phyloP scores from a whole-genome alignment of 2,329 filamentous ascomycete species.

The Phaeosphaeriaceae sp. region DNA sequence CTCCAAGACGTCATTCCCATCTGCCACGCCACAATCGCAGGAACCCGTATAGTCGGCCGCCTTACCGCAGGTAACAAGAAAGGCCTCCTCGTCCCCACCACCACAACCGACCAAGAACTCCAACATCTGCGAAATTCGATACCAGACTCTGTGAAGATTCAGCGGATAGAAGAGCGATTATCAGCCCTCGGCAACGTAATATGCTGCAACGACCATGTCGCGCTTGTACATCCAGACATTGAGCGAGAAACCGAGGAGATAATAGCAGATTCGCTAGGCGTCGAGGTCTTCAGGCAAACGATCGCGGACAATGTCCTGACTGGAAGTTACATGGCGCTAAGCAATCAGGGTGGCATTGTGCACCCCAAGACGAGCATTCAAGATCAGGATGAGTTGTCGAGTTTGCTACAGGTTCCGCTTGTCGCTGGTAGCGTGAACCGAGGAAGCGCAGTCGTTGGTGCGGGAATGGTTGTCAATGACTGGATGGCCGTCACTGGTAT shows the following conservation, averaged over 20 bases:
- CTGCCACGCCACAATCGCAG: slow-evolving; percentile 94
- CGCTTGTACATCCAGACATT: slow-evolving; percentile 92
- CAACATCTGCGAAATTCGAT: slow-evolving; percentile 96
- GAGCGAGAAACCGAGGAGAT: slow-evolving; percentile 99
- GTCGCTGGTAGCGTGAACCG: slow-evolving; percentile 95
- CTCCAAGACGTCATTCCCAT: slow-evolving; percentile 97
- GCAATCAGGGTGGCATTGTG: slow-evolving; percentile 94
- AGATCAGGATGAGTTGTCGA: slow-evolving; percentile 96
- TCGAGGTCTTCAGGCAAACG: slow-evolving; percentile 92
- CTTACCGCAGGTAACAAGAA: slow-evolving; percentile 97
- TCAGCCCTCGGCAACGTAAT: slow-evolving; percentile 97
- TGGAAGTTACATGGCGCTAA: slow-evolving; percentile 94
- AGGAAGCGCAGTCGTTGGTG: slow-evolving; percentile 92
- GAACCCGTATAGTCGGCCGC: slow-evolving; percentile 93
- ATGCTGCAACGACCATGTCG: slow-evolving; percentile 94
- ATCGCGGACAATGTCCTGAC: slow-evolving; percentile 97
- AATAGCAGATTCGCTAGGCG: slow-evolving; percentile 89
- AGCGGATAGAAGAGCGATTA: slow-evolving; percentile 95
- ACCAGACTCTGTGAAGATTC: slow-evolving; percentile 89
- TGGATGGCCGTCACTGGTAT: slow-evolving; percentile 85
- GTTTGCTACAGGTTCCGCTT: slow-evolving; percentile 90
- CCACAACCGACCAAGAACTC: slow-evolving; percentile 96
- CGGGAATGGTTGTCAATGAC: slow-evolving; percentile 96
- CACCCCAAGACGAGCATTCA: slow-evolving; percentile 97
- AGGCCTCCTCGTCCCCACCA: slow-evolving; percentile 93